Percentiles rank a stretch among this genome's conserved stretches.
Evolutionary conservation across 305 asterid species (phyloP).

Genomic region (Fraxinus albicans): DNA sequence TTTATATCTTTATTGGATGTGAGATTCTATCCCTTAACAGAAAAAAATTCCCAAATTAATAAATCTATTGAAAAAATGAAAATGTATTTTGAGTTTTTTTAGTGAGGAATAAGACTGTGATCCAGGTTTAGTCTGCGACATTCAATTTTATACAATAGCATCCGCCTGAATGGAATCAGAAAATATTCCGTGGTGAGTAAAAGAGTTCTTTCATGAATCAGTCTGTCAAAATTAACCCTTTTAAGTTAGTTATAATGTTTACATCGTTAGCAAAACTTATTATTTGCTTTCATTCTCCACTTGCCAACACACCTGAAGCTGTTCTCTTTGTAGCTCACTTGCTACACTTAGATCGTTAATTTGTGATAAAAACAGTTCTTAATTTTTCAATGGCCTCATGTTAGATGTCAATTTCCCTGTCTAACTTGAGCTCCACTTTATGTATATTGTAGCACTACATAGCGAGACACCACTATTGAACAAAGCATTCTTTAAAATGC

Average conservation of each 20-base stretch:
- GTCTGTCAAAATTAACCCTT: not conserved
- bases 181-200: not conserved
- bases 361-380: not conserved
- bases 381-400: not conserved
- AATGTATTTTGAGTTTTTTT: not conserved
- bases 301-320: not conserved
- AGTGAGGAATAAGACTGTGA: not conserved
- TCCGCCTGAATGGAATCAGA: not conserved
- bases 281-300: not conserved
- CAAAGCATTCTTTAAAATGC: constrained; percentile 3
- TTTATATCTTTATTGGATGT: too few species aligned
- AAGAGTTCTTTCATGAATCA: not conserved
- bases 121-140: not conserved
- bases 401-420: not conserved
- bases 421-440: not conserved
- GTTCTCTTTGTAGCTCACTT: not conserved
- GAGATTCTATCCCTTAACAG: too few species aligned
- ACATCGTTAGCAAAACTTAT: not conserved
- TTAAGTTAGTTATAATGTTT: not conserved
- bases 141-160: not conserved
- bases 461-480: not conserved
- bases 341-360: not conserved
- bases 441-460: not conserved
- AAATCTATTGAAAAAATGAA: not conserved
- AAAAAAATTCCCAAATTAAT: not conserved